Conservation (phyloP, 495 filamentous ascomycete species). For the Penicillium fimorum region DNA sequence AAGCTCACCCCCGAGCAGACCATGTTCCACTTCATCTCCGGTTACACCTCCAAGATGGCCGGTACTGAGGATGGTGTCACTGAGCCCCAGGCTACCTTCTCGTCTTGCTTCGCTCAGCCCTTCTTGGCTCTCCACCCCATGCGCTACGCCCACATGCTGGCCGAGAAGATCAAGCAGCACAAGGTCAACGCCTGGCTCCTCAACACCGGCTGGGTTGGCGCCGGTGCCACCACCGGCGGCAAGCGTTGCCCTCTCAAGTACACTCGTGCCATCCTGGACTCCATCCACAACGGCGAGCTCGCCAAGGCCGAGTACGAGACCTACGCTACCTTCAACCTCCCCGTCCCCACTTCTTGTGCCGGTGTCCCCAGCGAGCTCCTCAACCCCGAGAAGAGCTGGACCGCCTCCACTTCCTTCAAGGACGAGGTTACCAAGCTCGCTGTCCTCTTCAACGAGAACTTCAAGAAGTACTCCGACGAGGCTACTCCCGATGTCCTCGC, state of each 20-base stretch:
- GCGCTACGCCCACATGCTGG: constrained; percentile 97
- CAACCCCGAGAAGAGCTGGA: constrained; percentile 94
- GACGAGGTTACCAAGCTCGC: constrained; percentile 87
- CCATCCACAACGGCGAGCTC: constrained; percentile 95
- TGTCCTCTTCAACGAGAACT: constrained; percentile 88
- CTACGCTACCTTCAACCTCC: constrained; percentile 95
- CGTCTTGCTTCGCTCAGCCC: constrained; percentile 97
- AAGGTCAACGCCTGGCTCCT: constrained; percentile 97
- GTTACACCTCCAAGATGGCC: constrained; percentile 99
- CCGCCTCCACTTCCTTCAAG: constrained; percentile 71
- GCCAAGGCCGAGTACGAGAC: constrained; percentile 88
- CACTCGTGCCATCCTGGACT: constrained; percentile 95
- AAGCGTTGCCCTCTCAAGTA: constrained; percentile 99
- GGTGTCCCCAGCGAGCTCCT: constrained; percentile 87
- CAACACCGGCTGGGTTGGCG: constrained; percentile 99
- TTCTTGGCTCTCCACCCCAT: constrained; percentile 99
- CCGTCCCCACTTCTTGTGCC: constrained; percentile 81
- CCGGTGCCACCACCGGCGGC: constrained; percentile 88
- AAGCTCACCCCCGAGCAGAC: constrained; percentile 95
- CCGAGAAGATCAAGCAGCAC: constrained; percentile 94
- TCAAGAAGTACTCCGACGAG: constrained; percentile 88
- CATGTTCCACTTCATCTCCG: constrained; percentile 99
- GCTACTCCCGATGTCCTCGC: constrained; percentile 72
- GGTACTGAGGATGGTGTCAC: constrained; percentile 96
- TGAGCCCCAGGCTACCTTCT: constrained; percentile 98